phyloP scores from a whole-genome alignment of 139 green algal genomes.

The Chlorella sp. region DNA sequence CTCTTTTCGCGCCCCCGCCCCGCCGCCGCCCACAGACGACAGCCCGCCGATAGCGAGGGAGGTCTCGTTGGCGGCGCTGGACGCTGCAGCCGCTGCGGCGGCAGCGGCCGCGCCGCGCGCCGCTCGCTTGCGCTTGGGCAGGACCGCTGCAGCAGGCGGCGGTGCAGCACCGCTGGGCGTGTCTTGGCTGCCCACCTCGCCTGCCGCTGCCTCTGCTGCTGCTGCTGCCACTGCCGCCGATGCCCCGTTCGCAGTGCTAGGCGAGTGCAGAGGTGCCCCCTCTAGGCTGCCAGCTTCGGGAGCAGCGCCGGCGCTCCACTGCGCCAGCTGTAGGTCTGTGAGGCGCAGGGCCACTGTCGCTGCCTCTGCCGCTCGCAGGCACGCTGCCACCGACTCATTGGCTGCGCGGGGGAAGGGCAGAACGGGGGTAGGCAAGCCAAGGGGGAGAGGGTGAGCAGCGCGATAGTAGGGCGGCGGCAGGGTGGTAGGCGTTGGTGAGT shows the following conservation, averaged over 20 bases:
- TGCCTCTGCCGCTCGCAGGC: not conserved
- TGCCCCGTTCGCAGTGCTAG: not conserved
- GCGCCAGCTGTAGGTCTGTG: not conserved
- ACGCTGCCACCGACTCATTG: not conserved
- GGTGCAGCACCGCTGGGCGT: too few relatives aligned
- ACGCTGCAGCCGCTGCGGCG: too few relatives aligned
- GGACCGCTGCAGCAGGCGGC: too few relatives aligned
- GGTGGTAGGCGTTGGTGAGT: too few relatives aligned
- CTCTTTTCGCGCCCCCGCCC: not conserved
- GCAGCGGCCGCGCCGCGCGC: too few relatives aligned
- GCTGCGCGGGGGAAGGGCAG: not conserved
- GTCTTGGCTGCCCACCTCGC: not conserved
- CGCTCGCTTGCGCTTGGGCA: too few relatives aligned
- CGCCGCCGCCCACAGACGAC: not conserved
- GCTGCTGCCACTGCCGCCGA: not conserved
- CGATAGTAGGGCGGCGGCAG: too few relatives aligned
- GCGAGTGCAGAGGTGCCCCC: too few relatives aligned
- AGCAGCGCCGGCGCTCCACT: not conserved
- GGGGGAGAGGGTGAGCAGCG: too few relatives aligned
- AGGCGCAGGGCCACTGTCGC: not conserved
- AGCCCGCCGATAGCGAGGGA: not conserved
- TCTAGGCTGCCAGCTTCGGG: too few relatives aligned
- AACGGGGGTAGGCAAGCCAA: not conserved
- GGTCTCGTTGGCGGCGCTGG: constrained; percentile 16
- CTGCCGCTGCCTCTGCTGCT: not conserved